Evolutionary conservation across 176 grass and related monocot species (phyloP).

Genomic region (Alloteropsis semialata): DNA sequence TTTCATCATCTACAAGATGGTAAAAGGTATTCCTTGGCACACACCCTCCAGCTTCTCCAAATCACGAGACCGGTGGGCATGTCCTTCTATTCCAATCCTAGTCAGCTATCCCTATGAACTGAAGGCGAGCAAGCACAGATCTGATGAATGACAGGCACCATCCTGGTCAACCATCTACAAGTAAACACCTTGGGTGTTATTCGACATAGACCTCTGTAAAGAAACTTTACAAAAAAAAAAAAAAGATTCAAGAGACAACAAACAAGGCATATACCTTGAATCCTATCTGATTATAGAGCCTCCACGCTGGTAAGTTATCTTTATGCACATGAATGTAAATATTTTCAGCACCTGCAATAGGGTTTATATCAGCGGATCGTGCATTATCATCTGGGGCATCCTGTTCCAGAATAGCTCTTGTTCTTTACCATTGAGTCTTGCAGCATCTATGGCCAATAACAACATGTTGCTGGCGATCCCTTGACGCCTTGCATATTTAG

Average conservation of each 20-base stretch:
- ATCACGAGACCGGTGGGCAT: constrained; percentile 21
- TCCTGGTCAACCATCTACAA: constrained; percentile 50
- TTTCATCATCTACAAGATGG: constrained; percentile 27
- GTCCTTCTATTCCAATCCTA: constrained; percentile 11
- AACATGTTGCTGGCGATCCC: constrained; percentile 77
- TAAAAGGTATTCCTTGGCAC: constrained; percentile 23
- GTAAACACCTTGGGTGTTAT: neutral
- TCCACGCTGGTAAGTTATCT: constrained; percentile 58
- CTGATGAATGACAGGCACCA: constrained; percentile 10
- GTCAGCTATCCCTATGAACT: constrained; percentile 6
- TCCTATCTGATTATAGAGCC: constrained; percentile 57
- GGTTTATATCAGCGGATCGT: neutral
- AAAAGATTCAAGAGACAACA: neutral
- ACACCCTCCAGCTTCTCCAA: constrained; percentile 39
- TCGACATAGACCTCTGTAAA: neutral
- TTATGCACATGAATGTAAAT: constrained; percentile 69
- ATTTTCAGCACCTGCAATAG: constrained; percentile 39
- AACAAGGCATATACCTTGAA: constrained; percentile 56
- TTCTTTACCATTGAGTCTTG: constrained; percentile 60
- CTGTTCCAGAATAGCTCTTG: constrained; percentile 8
- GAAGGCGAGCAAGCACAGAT: constrained; percentile 55
- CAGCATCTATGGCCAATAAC: constrained; percentile 61
- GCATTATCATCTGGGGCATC: neutral
- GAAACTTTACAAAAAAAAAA: neutral
- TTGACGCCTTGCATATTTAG: constrained; percentile 65